A percentile compares a stretch with the other conserved stretches of the same genome.
phyloP scores from a whole-genome alignment of 371 early-diverging fungal species.

The Fennellomyces sp. region DNA sequence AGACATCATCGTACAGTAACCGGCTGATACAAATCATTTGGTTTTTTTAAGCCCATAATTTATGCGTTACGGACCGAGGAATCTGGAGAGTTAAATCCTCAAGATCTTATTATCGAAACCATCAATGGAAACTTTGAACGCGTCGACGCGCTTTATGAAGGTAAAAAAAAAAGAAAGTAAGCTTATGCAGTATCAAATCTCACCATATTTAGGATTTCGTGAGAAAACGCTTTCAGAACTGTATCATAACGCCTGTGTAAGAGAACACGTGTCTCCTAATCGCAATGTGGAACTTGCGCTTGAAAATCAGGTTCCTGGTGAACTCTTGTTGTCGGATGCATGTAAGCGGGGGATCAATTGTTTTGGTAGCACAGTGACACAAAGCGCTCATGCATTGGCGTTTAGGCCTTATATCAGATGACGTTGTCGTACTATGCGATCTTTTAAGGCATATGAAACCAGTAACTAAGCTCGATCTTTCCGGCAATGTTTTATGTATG shows the following conservation, averaged over 20 bases:
- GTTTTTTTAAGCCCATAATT: slow-evolving; percentile 17
- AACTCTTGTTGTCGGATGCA: slow-evolving; percentile 1
- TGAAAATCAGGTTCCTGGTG: neutral
- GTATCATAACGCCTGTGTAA: slow-evolving; percentile 27
- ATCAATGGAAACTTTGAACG: slow-evolving; percentile 9
- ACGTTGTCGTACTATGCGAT: slow-evolving; percentile 10
- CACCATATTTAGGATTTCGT: neutral
- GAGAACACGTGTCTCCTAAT: neutral
- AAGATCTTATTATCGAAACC: slow-evolving; percentile 22
- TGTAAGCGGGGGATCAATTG: neutral
- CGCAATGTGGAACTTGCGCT: slow-evolving; percentile 1
- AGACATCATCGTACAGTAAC: neutral
- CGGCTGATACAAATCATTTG: neutral
- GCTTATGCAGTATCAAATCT: neutral
- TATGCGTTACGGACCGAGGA: slow-evolving; percentile 14
- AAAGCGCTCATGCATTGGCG: slow-evolving; percentile 3
- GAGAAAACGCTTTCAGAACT: slow-evolving; percentile 20
- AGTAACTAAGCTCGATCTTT: slow-evolving; percentile 22
- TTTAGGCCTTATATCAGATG: neutral
- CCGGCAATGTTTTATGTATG: slow-evolving; percentile 30
- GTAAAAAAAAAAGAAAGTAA: slow-evolving; percentile 11
- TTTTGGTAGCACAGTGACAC: neutral
- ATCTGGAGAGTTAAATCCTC: slow-evolving; percentile 9
- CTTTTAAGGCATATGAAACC: slow-evolving; percentile 18
- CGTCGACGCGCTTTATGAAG: slow-evolving; percentile 19